Base-by-base conservation (phyloP, 148 eudicot genomes). In the Chenopodium quinoa region DNA sequence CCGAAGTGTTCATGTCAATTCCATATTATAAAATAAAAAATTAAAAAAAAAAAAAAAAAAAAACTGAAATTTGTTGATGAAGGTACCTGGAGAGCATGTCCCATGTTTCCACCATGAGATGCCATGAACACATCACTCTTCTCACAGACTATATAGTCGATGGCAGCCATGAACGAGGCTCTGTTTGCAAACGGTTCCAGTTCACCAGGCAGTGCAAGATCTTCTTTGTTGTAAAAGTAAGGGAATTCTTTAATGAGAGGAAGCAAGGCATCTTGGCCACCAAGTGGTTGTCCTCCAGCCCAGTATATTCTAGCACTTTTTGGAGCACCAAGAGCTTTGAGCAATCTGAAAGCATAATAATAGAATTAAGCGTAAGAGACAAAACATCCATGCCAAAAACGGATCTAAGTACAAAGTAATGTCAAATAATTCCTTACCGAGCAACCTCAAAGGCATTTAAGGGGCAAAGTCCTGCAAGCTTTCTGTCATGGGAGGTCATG, bases 21-120 rank as follows among this genome's bases (percentile, higher is more conserved):
- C 20, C 40, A 27, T 67, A 14, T 5, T 1, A 67, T 2, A 29
- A 4, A 32, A 27, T 27, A 27, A 27, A 27, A 27, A 27, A 27
- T 31, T 34, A 34, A 34, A 34, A 3, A 4, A 34, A 34, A 3
- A 34, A 3, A 34, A 34, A 34, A 34, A 29, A 67, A 69, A 0
- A 16, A 14, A 1, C 5, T 34, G 17, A 56, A 17, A 56, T 68
- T 0, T 31, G 74, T 9, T 62, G 47, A 75, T 73, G n/a, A 52
- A 62, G 44, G 23, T 84, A 94, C 98, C 98, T 95, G 97, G 27
- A 96, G 83, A 4, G 99, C 98, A 31, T 90, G 99, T 25, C 97
- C 95, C 98, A 96, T 94, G 81, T 96, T 96, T 81, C 99, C 99
- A 37, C 99, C 99, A 27, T 96, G 99, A 78, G 99, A 96, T 19